These are phyloP conservation scores for Kingdonia uniflora DNA, from an alignment of 164 flowering plant genomes.

Conservation along the genomic window DNA sequence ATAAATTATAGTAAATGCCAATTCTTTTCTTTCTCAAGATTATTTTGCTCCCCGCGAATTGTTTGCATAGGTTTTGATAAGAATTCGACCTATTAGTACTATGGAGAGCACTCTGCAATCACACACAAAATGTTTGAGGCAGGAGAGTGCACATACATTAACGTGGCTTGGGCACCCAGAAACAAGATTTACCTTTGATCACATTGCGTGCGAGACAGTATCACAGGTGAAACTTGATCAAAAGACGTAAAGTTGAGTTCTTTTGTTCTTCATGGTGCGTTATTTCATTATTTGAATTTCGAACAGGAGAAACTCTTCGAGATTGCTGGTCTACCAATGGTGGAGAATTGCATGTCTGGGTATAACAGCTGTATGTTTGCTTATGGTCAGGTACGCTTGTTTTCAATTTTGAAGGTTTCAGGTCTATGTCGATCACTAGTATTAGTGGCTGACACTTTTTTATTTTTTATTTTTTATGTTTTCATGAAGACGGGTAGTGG, in stretches of 20 bases:
- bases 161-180: slow-evolving; percentile 93
- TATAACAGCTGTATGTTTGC: slow-evolving; percentile 96
- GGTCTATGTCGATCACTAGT: slow-evolving; percentile 1
- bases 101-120: slow-evolving; percentile 55
- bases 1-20: too few species aligned
- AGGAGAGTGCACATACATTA: slow-evolving; percentile 61
- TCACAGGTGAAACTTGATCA: slow-evolving; percentile 47
- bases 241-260: background rate
- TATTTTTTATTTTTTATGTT: slow-evolving; percentile 7
- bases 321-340: slow-evolving; percentile 83
- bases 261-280: background rate
- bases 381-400: slow-evolving; percentile 66
- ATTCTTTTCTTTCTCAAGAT: too few species aligned
- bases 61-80: slow-evolving; percentile 51
- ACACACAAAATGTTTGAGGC: slow-evolving; percentile 52
- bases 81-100: slow-evolving; percentile 57
- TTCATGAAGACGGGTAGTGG: slow-evolving; percentile 92
- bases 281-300: background rate
- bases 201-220: slow-evolving; percentile 65
- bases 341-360: slow-evolving; percentile 95
- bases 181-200: slow-evolving; percentile 85
- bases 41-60: too few species aligned
- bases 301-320: slow-evolving; percentile 67
- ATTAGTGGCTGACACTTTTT: background rate
- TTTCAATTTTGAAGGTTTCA: background rate